phyloP scores from a whole-genome alignment of 2,329 filamentous ascomycete species.

The Exophiala bonariae region DNA sequence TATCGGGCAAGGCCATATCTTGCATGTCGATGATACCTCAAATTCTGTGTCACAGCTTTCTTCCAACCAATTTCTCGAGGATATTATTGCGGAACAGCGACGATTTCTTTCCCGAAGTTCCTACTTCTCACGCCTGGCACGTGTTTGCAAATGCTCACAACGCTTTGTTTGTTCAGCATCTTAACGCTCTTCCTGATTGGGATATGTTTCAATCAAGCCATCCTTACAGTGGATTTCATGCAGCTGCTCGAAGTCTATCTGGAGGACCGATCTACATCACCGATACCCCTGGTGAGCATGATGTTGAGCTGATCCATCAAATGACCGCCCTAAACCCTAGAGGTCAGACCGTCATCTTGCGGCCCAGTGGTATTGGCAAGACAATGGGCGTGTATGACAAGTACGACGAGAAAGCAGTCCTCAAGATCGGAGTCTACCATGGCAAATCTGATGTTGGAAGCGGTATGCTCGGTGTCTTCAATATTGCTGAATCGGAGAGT shows the following conservation, averaged over 20 bases:
- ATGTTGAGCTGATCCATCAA: slow-evolving; percentile 71
- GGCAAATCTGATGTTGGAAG: slow-evolving; percentile 68
- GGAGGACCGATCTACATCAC: slow-evolving; percentile 95
- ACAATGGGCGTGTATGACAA: slow-evolving; percentile 71
- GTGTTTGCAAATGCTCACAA: slow-evolving; percentile 94
- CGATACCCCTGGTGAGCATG: slow-evolving; percentile 79
- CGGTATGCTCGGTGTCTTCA: slow-evolving; percentile 81
- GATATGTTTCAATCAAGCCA: slow-evolving; percentile 72
- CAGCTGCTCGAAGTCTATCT: slow-evolving; percentile 82
- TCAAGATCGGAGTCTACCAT: slow-evolving; percentile 79
- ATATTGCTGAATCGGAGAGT: slow-evolving; percentile 64
- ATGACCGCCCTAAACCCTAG: slow-evolving; percentile 75
- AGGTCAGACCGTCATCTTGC: slow-evolving; percentile 75
- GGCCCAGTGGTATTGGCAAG: slow-evolving; percentile 73
- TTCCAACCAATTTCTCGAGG: slow-evolving; percentile 67
- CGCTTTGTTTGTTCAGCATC: slow-evolving; percentile 73
- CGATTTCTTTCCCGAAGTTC: slow-evolving; percentile 83
- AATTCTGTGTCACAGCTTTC: slow-evolving; percentile 79
- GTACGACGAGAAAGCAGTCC: slow-evolving; percentile 70
- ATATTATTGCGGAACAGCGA: slow-evolving; percentile 82
- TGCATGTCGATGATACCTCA: slow-evolving; percentile 94
- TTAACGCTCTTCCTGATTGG: slow-evolving; percentile 86
- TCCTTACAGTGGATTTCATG: slow-evolving; percentile 78
- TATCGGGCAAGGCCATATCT: slow-evolving; percentile 75
- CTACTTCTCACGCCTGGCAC: slow-evolving; percentile 87